Evolutionary conservation across 495 filamentous ascomycete genomes (phyloP).

Genomic region (Aspergillus leporis): DNA sequence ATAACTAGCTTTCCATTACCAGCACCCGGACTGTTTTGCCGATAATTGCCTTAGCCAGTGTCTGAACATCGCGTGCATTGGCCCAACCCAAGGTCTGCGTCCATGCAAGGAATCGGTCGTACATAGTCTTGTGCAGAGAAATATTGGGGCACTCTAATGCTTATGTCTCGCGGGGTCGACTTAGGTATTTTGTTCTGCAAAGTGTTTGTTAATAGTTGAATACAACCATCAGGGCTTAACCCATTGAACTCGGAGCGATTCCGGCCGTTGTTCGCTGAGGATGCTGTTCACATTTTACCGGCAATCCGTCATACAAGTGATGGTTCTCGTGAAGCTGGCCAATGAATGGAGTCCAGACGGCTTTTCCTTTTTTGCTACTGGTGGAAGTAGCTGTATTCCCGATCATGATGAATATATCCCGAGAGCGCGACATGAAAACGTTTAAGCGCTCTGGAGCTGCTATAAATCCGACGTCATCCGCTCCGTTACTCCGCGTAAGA

Average conservation of each 20-base stretch:
- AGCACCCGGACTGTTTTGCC: constrained; percentile 35
- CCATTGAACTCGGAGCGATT: constrained; percentile 45
- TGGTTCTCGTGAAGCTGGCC: constrained; percentile 52
- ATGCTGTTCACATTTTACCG: constrained; percentile 68
- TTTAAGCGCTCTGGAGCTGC: constrained; percentile 65
- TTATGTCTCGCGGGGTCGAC: constrained; percentile 34
- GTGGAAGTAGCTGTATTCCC: constrained; percentile 71
- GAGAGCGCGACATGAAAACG: constrained; percentile 70
- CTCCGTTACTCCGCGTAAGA: constrained; percentile 65
- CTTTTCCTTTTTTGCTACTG: constrained; percentile 58
- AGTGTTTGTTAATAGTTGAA: constrained; percentile 34
- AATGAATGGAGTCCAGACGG: constrained; percentile 60
- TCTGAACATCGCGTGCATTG: constrained; percentile 67
- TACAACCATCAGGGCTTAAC: constrained; percentile 42
- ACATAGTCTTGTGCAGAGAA: constrained; percentile 24
- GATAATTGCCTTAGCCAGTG: constrained; percentile 54
- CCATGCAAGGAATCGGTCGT: constrained; percentile 41
- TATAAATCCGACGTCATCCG: constrained; percentile 76
- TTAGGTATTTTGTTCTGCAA: constrained; percentile 26
- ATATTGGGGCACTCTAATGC: constrained; percentile 30
- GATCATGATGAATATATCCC: constrained; percentile 67
- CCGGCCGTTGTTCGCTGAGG: constrained; percentile 54
- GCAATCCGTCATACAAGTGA: constrained; percentile 69
- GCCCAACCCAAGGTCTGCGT: constrained; percentile 58
- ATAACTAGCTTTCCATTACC: constrained; percentile 24